Evolutionary conservation across 2,329 filamentous ascomycete species (phyloP), one percentile per base, ranked within the genome.

Genomic region (Ascomycota sp.): DNA sequence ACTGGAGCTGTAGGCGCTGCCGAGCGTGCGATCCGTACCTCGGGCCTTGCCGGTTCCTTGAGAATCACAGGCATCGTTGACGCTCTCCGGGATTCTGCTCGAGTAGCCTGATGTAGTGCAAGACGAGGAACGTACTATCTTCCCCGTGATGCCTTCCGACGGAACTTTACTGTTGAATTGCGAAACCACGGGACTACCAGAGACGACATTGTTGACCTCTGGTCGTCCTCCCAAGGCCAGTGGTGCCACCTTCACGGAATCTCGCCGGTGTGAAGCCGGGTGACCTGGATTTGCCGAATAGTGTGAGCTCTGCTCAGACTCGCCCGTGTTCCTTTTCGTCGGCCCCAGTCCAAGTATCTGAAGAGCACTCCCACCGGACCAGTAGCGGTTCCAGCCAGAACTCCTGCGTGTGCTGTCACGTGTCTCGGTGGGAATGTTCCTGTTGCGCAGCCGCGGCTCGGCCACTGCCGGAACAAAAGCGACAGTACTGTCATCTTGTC

Each of bases 381-480:
- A 82, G 51, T 81, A 82, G 31, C 69, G 59, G 48, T 79, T 80
- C 76, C 76, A 82, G 28, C 75, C 75, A 4, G 75, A 80, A 40
- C 73, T 79, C 43, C 69, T 61, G 32, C 70, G 61, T 13, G 57
- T 53, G 27, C 51, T 52, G 29, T 56, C 60, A 29, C 61, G 51
- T 36, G 36, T 42, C 31, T 45, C 51, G 36, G 36, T 39, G 35
- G 32, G 53, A 34, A 36, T 42, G 26, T 43, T 46, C 17, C 29
- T 15, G 35, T 44, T 46, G 35, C 43, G 47, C 36, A 46, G 44
- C 32, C 50, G 55, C 33, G 54, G 55, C 44, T 47, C 44, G 3
- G 36, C 42, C 23, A 47, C 43, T 2, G 39, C 37, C 2, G 48
- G 39, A 5, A 48, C 47, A 33, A 57, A 59, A 3, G 53, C 49